Base-by-base conservation (phyloP, 1,284 basidiomycete genomes). In the Testicularia cyperi region DNA sequence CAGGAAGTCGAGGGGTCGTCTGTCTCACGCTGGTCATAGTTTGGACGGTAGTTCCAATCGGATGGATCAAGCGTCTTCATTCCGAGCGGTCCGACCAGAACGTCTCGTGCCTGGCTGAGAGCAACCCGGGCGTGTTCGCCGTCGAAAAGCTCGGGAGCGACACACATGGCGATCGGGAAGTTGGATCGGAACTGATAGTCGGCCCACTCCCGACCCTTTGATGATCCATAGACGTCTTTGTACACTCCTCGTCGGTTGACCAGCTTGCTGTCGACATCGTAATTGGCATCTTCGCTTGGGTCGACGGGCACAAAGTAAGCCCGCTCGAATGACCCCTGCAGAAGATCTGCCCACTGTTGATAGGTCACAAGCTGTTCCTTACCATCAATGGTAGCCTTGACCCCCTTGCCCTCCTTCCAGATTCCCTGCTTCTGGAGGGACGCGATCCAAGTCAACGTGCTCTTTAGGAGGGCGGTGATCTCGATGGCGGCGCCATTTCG, bases 401-500 rank as follows among this genome's bases (percentile, higher is more conserved):
- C 91, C 20, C 94, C 94, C 72, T 88, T 84, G 27, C 31, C 54
- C 35, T 61, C 53, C 81, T 90, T 92, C 82, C 94, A 94, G 60
- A 84, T 82, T 34, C 86, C 86, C 47, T 81, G 78, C 8, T 65
- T 78, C 13, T 84, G 84, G 29, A 98, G 79, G 37, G 81, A 79
- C 60, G 83, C 83, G 47, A 97, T 77, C 94, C 94, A 98, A 26
- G 87, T 83, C 66, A 98, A 78, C 0, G 94, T 90, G 74, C 90
- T 94, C 82, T 92, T 92, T 62, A 94, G 77, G 49, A 98, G 79
- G 12, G 92, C 94, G 1, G 87, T 92, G 57, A 98, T 96, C 79
- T 98, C 94, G 25, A 98, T 82, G 0, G 94, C 92, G 0, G 94
- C 90, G 14, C 94, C 94, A 76, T 98, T 92, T 62, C 94, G 82